phyloP scores from a whole-genome alignment of 2,329 filamentous ascomycete genomes.

The Macroventuria anomochaeta region DNA sequence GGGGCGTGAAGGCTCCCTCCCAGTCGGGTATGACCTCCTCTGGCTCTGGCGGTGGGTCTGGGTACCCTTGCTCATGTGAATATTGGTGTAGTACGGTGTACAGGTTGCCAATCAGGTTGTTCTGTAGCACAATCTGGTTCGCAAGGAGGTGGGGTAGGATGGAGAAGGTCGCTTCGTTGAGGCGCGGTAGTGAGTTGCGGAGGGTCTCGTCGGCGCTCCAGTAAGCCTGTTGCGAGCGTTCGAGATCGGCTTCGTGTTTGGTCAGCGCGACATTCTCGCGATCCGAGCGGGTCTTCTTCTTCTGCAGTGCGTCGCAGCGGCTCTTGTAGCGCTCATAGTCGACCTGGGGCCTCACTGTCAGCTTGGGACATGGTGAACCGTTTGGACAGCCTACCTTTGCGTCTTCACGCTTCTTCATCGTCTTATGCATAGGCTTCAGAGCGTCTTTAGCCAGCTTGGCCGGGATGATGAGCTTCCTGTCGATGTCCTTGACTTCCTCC shows the following conservation, averaged over 20 bases:
- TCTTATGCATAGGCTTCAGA: constrained; percentile 76
- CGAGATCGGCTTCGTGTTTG: constrained; percentile 75
- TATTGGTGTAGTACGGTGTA: constrained; percentile 80
- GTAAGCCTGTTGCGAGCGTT: constrained; percentile 73
- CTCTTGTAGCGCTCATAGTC: constrained; percentile 82
- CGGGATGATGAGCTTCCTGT: constrained; percentile 71
- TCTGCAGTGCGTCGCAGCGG: constrained; percentile 70
- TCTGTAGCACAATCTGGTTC: constrained; percentile 77
- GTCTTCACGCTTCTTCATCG: constrained; percentile 84
- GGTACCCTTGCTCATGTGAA: constrained; percentile 71
- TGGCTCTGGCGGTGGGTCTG: constrained; percentile 74
- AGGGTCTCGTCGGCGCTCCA: constrained; percentile 76
- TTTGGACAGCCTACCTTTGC: constrained; percentile 62
- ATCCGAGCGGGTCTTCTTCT: constrained; percentile 72
- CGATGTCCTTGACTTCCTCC: constrained; percentile 74
- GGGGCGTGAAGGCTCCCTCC: constrained; percentile 67
- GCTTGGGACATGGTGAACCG: neutral
- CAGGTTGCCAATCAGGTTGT: constrained; percentile 75
- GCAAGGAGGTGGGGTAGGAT: constrained; percentile 75
- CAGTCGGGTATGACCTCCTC: constrained; percentile 72
- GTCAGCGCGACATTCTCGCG: constrained; percentile 74
- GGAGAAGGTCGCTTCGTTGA: constrained; percentile 73
- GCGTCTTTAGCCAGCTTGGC: constrained; percentile 72
- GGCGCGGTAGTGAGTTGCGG: constrained; percentile 71
- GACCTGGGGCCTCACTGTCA: constrained; percentile 56